Evolutionary conservation across 2,329 filamentous ascomycete genomes (phyloP), one percentile per base, ranked within the genome.

Genomic region (Pleomassaria siparia): DNA sequence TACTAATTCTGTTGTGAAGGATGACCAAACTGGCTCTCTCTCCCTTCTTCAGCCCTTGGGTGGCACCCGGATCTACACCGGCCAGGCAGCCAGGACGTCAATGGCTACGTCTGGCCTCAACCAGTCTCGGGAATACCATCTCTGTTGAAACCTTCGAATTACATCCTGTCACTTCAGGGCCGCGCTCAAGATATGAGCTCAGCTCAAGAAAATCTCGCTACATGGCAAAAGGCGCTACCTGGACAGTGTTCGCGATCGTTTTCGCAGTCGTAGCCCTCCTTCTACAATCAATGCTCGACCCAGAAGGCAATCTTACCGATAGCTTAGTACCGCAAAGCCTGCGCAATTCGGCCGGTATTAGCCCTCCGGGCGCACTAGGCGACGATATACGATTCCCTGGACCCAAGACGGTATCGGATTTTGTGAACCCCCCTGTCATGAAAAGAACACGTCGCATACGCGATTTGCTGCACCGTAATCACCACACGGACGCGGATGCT

Each of bases 141-240:
- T 83, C 87, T 24, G 85, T 95, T 21, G 89, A 95, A 70, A 87
- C 83, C 30, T 84, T 96, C 53, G 85, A 89, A 0, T 79, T 96
- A 5, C 67, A 73, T 4, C 75, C 75, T 9, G 60, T 74, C 18
- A 60, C 81, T 0, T 74, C 74, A n/a, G 72, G 76, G 11, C 76
- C 61, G 18, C 49, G 67, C 15, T 70, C 80, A 9, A 87, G 88
- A 52, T 91, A 91, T 64, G 81, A 91, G 3, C 81, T 91, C 25
- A 82, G 80, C 15, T 76, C 81, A 52, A 80, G 84, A 2, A 75
- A 64, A 67, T 39, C 75, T 75, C 58, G 58, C 20, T 54, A 56
- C 30, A 30, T 86, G 44, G 71, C 83, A 29, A 69, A 81, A 30
- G 74, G 80, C 44, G 76, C 83, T 43, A 74, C 80, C 35, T 61